Base-by-base conservation (phyloP, 129 eudicot genomes). In the Erigeron canadensis region DNA sequence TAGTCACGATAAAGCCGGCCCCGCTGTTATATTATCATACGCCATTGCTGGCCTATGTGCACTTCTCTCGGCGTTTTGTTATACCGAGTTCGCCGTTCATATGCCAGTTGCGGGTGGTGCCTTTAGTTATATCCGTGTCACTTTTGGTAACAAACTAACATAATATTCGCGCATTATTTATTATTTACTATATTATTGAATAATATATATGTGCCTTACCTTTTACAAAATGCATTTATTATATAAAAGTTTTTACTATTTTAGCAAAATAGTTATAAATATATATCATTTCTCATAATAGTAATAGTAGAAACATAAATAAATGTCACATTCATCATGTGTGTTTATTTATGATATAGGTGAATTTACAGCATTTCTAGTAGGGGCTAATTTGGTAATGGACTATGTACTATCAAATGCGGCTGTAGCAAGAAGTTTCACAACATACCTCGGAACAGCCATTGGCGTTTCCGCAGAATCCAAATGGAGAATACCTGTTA, bases 51-150 rank as follows among this genome's bases (percentile, higher is more conserved):
- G 97, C 8, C 56, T 94, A 48, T 88, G 89, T 51, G 97, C 99
- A 1, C 94, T 94, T 2, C 88, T 94, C 59, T 94, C 99, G 16
- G 96, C 99, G 34, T 90, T 94, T 67, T 94, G 99, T 78, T 94
- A 94, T 84, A 90, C 99, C 7, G 99, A 94, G 54, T 94, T 94
- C 66, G 99, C 99, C 58, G 99, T 94, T 43, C 93, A 94, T 63
- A 82, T 94, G 91, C 99, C 99, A 34, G 93, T 94, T 8, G 99
- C 99, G 59, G 98, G 99, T 61, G 99, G 99, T 42, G 97, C 99
- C 59, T 94, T 94, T 68, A 89, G 97, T 82, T 94, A 90, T 82
- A 86, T 94, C 75, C 99, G 99, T 10, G 96, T 86, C 64, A 94
- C 99, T 21, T 90, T 94, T 21, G 98, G 97, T 79, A 28, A 28